phyloP scores from a whole-genome alignment of 192 early-diverging fungal species.

The Chytriomyces sp. region DNA sequence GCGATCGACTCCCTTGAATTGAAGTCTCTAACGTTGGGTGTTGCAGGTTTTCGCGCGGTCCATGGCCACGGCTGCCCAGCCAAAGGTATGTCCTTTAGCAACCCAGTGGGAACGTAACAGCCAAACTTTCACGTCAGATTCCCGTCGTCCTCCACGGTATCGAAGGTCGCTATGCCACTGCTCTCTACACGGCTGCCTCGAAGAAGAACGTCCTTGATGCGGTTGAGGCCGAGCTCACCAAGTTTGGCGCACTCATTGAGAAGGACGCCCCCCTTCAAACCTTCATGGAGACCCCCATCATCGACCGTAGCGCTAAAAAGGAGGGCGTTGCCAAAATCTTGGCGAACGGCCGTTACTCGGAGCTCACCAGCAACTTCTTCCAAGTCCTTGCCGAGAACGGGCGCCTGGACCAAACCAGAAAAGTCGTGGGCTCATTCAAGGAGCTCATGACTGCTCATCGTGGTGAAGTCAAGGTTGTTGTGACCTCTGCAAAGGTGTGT shows the following conservation, averaged over 20 bases:
- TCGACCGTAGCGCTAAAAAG: slow-evolving; percentile 80
- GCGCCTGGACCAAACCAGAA: slow-evolving; percentile 80
- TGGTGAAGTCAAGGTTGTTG: slow-evolving; percentile 81
- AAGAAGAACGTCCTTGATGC: slow-evolving; percentile 75
- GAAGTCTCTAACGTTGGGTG: too few relatives aligned
- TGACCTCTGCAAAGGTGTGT: slow-evolving; percentile 85
- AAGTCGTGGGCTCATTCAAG: slow-evolving; percentile 79
- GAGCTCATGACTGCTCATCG: slow-evolving; percentile 87
- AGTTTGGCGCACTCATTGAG: slow-evolving; percentile 63
- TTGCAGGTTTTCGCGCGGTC: slow-evolving; percentile 13
- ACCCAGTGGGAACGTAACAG: neutral
- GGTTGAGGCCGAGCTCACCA: slow-evolving; percentile 83
- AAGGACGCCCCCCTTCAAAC: slow-evolving; percentile 73
- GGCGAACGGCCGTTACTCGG: slow-evolving; percentile 68
- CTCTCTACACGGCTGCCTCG: slow-evolving; percentile 90
- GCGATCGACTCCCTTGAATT: neutral
- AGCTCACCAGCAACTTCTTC: slow-evolving; percentile 92
- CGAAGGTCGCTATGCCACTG: slow-evolving; percentile 96
- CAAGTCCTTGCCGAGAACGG: slow-evolving; percentile 91
- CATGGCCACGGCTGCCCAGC: slow-evolving; percentile 14
- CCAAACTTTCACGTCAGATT: slow-evolving; percentile 51
- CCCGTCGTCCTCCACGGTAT: slow-evolving; percentile 87
- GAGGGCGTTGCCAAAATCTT: slow-evolving; percentile 67
- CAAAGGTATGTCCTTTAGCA: neutral
- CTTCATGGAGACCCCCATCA: slow-evolving; percentile 85